Base-by-base conservation (phyloP, 2,329 filamentous ascomycete species). In the Aureobasidium subglaciale region DNA sequence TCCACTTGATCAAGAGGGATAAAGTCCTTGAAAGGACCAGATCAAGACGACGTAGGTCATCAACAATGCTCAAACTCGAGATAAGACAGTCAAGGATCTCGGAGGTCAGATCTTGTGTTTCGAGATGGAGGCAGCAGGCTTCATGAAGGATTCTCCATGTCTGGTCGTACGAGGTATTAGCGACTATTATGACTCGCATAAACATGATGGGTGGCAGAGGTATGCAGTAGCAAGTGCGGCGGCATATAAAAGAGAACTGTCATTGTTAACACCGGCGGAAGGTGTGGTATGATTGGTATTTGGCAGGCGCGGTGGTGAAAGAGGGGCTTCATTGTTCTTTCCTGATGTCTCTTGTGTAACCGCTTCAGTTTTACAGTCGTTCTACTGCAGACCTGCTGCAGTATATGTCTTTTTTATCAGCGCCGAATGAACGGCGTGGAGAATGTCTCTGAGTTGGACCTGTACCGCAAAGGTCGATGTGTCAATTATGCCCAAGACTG, bases 61-160 rank as follows among this genome's bases (percentile, higher is more conserved):
- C 35, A 74, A 71, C 40, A 69, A 68, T 11, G 70, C 13, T 1
- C n/a, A n/a, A 0, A 34, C 32, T 5, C 37, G 61, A 38, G 57
- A 62, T 27, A 13, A 22, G 0, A 61, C 74, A 57, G 61, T 57
- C 62, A 54, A 42, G 59, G 56, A 53, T 53, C 52, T 53, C 32
- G 42, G 45, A 1, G 32, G 22, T 11, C 48, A 55, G 8, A 43
- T 53, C 7, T 18, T 62, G 1, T 63, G 61, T 29, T 58, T 62
- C n/a, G 63, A 62, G 38, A 64, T 60, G 59, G 65, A 64, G 59
- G 43, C 43, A 1, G 43, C 43, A 24, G 43, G 43, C 2, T 3
- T 46, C 9, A 46, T 46, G 43, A 46, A 63, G n/a, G 37, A 27
- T 41, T 63, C 62, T 32, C 61, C 61, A 1, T 65, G 61, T 53